Percentiles rank a stretch among this genome's conserved stretches.
phyloP scores from a whole-genome alignment of 2,329 filamentous ascomycete species.

The Diaporthe sp. region DNA sequence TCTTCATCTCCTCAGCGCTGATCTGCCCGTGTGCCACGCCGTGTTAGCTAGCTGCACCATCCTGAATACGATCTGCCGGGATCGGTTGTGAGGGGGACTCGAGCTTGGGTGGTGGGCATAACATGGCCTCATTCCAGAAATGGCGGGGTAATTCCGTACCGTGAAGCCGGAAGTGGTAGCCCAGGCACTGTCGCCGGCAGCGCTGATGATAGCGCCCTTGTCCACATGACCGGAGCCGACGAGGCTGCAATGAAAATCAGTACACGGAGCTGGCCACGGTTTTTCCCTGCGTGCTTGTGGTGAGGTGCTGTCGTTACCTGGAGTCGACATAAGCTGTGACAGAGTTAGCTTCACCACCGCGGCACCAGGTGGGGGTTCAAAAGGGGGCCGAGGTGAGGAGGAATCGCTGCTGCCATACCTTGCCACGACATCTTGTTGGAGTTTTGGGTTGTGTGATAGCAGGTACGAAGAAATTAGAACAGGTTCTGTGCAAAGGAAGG shows the following conservation, averaged over 20 bases:
- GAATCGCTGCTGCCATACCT: constrained; percentile 62
- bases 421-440: constrained; percentile 78
- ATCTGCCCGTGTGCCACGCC: constrained; percentile 62
- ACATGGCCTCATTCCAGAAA: constrained; percentile 10
- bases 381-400: constrained; percentile 43
- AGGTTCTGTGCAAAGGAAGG: constrained; percentile 22
- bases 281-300: background rate
- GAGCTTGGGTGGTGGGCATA: background rate
- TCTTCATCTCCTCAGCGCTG: constrained; percentile 72
- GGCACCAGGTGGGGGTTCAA: constrained; percentile 45
- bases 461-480: constrained; percentile 38
- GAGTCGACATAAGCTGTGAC: constrained; percentile 64
- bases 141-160: constrained; percentile 62
- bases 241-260: constrained; percentile 68
- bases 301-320: constrained; percentile 56
- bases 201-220: constrained; percentile 87
- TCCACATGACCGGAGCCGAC: constrained; percentile 84
- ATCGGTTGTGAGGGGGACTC: background rate
- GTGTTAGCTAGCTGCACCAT: constrained; percentile 31
- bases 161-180: constrained; percentile 78
- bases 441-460: constrained; percentile 37
- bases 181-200: constrained; percentile 85
- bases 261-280: constrained; percentile 21
- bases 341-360: constrained; percentile 49
- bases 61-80: constrained; percentile 47